phyloP scores from a whole-genome alignment of 257 asterid species.

The Solanum bulbocastanum region DNA sequence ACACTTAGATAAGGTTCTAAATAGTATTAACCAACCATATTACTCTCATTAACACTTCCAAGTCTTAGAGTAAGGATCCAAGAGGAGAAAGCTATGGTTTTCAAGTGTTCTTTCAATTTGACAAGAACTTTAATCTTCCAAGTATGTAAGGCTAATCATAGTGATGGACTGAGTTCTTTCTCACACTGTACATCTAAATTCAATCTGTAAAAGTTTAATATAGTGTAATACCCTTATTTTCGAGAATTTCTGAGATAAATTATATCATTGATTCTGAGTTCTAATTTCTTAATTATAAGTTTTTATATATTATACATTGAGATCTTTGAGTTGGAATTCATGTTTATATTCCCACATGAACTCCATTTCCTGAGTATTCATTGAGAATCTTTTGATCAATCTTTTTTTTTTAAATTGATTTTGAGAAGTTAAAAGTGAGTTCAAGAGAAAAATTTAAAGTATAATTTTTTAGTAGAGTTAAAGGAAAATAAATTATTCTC shows the following conservation, averaged over 20 bases:
- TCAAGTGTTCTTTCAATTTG: too few relatives aligned
- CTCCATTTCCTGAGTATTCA: background rate
- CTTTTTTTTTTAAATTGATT: background rate
- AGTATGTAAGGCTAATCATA: background rate
- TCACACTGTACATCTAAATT: background rate
- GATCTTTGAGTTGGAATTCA: background rate
- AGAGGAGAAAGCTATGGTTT: too few relatives aligned
- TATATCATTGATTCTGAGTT: background rate
- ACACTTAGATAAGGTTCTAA: too few relatives aligned
- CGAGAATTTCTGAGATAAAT: background rate
- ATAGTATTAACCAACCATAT: too few relatives aligned
- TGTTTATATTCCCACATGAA: background rate
- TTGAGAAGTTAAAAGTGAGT: background rate
- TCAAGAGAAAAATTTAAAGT: too few relatives aligned
- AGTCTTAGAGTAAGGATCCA: too few relatives aligned
- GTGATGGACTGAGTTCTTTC: background rate
- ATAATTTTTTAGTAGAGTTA: background rate
- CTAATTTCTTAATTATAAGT: background rate
- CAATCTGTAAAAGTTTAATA: too few relatives aligned
- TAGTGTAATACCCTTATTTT: too few relatives aligned
- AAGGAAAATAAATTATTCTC: background rate
- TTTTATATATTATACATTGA: background rate
- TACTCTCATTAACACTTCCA: too few relatives aligned
- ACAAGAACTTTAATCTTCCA: background rate
- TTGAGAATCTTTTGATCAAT: background rate